Evolutionary conservation across 1,139 yeast genomes (phyloP).

Genomic region (Suhomyces terraborum): DNA sequence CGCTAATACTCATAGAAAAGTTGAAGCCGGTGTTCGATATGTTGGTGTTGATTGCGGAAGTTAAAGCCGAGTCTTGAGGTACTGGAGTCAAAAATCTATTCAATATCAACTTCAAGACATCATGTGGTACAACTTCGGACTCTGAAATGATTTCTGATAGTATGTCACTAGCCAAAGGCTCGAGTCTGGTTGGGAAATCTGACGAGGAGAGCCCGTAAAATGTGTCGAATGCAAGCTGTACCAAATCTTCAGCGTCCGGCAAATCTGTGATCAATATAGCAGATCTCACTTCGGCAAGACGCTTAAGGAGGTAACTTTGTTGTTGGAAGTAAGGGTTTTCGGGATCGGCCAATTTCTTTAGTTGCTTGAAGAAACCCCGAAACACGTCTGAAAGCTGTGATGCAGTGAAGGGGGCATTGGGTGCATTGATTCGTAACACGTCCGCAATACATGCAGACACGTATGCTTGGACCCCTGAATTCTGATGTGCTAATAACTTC

Average conservation of each 20-base stretch:
- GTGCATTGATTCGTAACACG: constrained; percentile 76
- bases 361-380: constrained; percentile 62
- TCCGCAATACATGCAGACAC: constrained; percentile 78
- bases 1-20: constrained; percentile 69
- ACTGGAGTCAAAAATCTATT: constrained; percentile 42
- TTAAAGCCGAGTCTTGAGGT: constrained; percentile 18
- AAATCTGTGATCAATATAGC: constrained; percentile 77
- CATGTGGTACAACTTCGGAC: constrained; percentile 64
- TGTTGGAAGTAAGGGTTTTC: constrained; percentile 69
- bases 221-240: constrained; percentile 57
- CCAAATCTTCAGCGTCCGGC: constrained; percentile 58
- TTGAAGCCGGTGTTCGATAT: constrained; percentile 61
- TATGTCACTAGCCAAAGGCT: constrained; percentile 64
- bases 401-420: constrained; percentile 86
- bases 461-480: constrained; percentile 69
- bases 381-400: constrained; percentile 63
- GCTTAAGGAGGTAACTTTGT: constrained; percentile 65
- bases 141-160: constrained; percentile 79
- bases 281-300: constrained; percentile 78
- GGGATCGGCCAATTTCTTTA: constrained; percentile 56
- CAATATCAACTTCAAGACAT: constrained; percentile 63
- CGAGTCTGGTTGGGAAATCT: constrained; percentile 48
- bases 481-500: constrained; percentile 61
- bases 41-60: constrained; percentile 20
- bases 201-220: constrained; percentile 57